These are phyloP conservation scores for Sporothrix brasiliensis DNA, from an alignment of 2,329 filamentous ascomycete genomes.

Conservation along the genomic window DNA sequence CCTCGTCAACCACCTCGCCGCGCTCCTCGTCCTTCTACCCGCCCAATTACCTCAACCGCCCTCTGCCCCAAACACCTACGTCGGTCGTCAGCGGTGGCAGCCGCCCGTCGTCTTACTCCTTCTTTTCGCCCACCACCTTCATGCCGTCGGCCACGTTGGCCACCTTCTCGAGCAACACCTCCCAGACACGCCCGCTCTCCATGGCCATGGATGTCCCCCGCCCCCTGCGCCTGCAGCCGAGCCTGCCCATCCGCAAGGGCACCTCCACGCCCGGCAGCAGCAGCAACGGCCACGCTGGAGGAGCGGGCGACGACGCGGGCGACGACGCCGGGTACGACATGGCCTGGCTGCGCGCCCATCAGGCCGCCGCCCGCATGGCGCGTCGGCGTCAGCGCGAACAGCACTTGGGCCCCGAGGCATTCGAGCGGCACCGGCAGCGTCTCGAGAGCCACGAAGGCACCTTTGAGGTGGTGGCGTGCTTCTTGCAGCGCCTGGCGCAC, in stretches of 20 bases:
- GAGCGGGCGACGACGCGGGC: neutral
- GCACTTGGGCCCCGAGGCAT: neutral
- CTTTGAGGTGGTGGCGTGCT: conserved; percentile 32
- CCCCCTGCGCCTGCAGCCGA: conserved; percentile 31
- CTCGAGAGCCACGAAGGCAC: conserved; percentile 33
- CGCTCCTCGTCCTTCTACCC: conserved; percentile 22
- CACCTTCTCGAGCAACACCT: conserved; percentile 5
- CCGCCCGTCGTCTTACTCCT: conserved; percentile 22
- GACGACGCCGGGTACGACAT: neutral
- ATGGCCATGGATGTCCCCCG: conserved; percentile 22
- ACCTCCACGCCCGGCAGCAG: conserved; percentile 6
- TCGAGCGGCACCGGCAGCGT: neutral
- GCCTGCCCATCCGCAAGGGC: neutral
- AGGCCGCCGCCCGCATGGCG: conserved; percentile 31
- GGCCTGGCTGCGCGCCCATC: conserved; percentile 27
- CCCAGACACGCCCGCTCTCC: conserved; percentile 8
- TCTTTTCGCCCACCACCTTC: conserved; percentile 19
- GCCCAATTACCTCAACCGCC: conserved; percentile 28
- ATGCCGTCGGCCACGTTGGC: neutral
- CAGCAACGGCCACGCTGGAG: neutral
- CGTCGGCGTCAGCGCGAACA: conserved; percentile 29
- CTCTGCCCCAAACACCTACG: conserved; percentile 30
- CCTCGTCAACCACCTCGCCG: conserved; percentile 27
- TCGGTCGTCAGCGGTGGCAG: conserved; percentile 24
- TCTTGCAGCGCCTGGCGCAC: conserved; percentile 31